A percentile compares a stretch with the other conserved stretches of the same genome.
These are phyloP conservation scores for Sporothrix pallida DNA, from an alignment of 2,329 filamentous ascomycete species.

Conservation along the genomic window DNA sequence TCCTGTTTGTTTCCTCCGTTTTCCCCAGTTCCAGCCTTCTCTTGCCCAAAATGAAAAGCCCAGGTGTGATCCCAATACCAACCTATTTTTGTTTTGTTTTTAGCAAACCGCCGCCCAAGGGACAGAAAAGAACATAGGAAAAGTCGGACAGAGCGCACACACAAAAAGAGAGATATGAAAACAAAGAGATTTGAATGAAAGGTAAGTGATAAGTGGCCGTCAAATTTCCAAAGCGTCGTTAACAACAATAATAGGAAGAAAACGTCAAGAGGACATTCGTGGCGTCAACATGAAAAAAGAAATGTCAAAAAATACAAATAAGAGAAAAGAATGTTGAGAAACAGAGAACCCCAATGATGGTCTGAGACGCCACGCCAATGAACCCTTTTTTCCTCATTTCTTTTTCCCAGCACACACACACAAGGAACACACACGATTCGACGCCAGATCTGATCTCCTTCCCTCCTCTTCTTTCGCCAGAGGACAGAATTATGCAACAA, in stretches of 20 bases:
- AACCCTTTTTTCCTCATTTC: neutral
- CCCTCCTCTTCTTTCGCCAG: neutral
- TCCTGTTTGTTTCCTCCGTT: too few relatives aligned
- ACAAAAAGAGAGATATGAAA: too few relatives aligned
- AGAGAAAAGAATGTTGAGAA: slow-evolving; percentile 1
- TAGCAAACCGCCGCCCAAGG: too few relatives aligned
- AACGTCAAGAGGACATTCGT: slow-evolving; percentile 20
- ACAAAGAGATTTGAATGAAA: too few relatives aligned
- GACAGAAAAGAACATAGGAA: too few relatives aligned
- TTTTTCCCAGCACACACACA: neutral
- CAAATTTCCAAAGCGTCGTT: slow-evolving; percentile 35
- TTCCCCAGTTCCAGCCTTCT: too few relatives aligned
- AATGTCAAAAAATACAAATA: too few relatives aligned
- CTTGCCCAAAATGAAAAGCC: too few relatives aligned
- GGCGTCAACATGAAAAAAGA: slow-evolving; percentile 12
- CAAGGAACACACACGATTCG: neutral
- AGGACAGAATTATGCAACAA: slow-evolving; percentile 14
- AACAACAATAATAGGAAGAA: slow-evolving; percentile 28
- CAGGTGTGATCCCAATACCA: too few relatives aligned
- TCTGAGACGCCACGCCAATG: neutral
- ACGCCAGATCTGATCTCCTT: slow-evolving; percentile 8
- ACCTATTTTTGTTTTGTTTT: too few relatives aligned
- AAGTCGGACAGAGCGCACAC: too few relatives aligned
- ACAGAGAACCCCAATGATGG: neutral
- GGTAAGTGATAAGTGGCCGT: slow-evolving; percentile 27